Percentiles rank a stretch among this genome's conserved stretches.
Conservation (phyloP, 306 rosid genomes). For the Begonia fuchsioides region DNA sequence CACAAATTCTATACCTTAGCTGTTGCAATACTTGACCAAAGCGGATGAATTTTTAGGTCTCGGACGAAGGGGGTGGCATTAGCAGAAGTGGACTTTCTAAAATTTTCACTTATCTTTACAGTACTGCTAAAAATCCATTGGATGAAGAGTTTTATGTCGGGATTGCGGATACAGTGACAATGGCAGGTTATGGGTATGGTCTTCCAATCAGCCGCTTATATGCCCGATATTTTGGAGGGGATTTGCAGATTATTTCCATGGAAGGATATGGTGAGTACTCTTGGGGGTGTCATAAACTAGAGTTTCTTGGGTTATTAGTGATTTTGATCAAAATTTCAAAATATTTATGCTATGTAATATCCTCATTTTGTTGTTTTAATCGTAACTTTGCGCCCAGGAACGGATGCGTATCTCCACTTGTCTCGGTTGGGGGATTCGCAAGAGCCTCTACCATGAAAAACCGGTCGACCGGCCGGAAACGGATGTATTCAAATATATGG, state of each 20-base stretch:
- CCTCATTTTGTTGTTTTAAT: too few species aligned
- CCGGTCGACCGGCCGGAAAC: too few species aligned
- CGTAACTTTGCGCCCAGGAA: constrained; percentile 28
- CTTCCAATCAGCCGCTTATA: constrained; percentile 77
- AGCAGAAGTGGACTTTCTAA: constrained; percentile 65
- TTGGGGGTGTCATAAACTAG: too few species aligned
- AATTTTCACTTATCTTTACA: constrained; percentile 85
- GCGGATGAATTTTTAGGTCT: constrained; percentile 31
- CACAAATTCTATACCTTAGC: too few species aligned
- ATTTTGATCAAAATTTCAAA: neutral
- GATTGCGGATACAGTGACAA: constrained; percentile 40
- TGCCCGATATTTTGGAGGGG: constrained; percentile 86
- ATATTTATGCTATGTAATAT: neutral
- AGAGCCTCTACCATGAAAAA: constrained; percentile 56
- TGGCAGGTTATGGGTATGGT: constrained; percentile 95
- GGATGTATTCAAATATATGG: too few species aligned
- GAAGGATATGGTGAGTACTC: constrained; percentile 74
- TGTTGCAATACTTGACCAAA: neutral
- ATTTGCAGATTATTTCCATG: constrained; percentile 85
- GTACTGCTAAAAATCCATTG: constrained; percentile 72
- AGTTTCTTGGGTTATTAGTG: too few species aligned
- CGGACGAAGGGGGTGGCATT: constrained; percentile 91
- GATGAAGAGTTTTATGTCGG: constrained; percentile 57
- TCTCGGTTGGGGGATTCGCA: constrained; percentile 90
- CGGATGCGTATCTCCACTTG: constrained; percentile 85